phyloP scores from a whole-genome alignment of 192 early-diverging fungal genomes.

The Linnemannia zychae region DNA sequence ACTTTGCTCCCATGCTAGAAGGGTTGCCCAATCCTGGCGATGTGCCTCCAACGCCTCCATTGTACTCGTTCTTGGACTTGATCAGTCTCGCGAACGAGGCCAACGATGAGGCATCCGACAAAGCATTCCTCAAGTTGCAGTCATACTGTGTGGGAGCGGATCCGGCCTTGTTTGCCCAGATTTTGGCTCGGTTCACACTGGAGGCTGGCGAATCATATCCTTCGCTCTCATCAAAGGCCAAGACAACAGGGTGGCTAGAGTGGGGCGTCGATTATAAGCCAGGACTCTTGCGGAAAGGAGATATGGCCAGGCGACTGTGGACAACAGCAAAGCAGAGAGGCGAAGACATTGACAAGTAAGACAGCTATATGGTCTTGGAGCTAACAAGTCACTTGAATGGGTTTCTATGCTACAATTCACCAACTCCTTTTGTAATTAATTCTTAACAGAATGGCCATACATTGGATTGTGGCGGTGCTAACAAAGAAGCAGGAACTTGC shows the following conservation, averaged over 20 bases:
- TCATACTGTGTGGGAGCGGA: slow-evolving; percentile 31
- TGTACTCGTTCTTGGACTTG: slow-evolving; percentile 20
- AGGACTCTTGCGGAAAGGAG: slow-evolving; percentile 34
- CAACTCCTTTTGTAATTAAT: background rate
- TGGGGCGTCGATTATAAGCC: slow-evolving; percentile 41
- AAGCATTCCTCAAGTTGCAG: slow-evolving; percentile 18
- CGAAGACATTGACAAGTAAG: slow-evolving; percentile 40
- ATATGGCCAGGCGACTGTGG: slow-evolving; percentile 34
- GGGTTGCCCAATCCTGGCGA: slow-evolving; percentile 9
- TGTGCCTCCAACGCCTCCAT: background rate
- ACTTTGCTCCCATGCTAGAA: slow-evolving; percentile 31
- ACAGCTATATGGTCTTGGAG: background rate
- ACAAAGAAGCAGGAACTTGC: slow-evolving; percentile 15
- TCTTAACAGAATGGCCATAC: slow-evolving; percentile 22
- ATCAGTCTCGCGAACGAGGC: slow-evolving; percentile 17
- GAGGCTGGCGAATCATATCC: slow-evolving; percentile 28
- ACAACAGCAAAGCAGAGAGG: slow-evolving; percentile 23
- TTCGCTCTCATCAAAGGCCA: background rate
- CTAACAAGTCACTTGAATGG: background rate
- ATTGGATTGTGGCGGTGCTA: slow-evolving; percentile 28
- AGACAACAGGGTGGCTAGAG: slow-evolving; percentile 30
- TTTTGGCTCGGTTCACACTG: slow-evolving; percentile 22
- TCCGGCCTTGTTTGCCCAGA: slow-evolving; percentile 17
- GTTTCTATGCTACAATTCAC: background rate
- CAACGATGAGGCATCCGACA: slow-evolving; percentile 34